Base-by-base conservation (phyloP, 2,329 filamentous ascomycete genomes). In the Hirsutella thompsonii region DNA sequence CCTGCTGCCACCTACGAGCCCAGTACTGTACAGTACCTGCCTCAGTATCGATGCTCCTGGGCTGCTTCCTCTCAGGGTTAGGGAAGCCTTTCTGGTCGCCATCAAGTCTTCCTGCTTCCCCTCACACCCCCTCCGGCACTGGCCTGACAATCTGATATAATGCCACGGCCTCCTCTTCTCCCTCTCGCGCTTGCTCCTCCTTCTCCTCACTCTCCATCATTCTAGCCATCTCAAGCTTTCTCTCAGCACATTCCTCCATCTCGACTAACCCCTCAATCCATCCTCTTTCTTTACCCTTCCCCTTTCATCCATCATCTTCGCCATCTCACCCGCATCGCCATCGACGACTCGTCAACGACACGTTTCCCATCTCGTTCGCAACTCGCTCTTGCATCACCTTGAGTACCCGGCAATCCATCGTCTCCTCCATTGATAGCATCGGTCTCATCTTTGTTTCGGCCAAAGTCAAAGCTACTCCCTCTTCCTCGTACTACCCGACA, bases 131-230 rank as follows among this genome's bases (percentile, higher is more conserved):
- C 45, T 44, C 49, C 44, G 39, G 44, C 42, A 44, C 44, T 49
- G 44, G 47, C 47, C 48, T 49, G 48, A 50, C 48, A 40, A 36
- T 42, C 38, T 47, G 45, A 45, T 51, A 49, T 47, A 49, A 46
- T 42, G 48, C 33, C 43, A 44, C 44, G 40, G 41, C 44, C 40
- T 41, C 43, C 40, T 46, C 32, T 23, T 39, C 42, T 36, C 16
- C 9, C 30, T 11, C 30, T 16, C 16, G 13, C 8, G 3, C 3
- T 34, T 16, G 13, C 32, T 16, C 16, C 14, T 34, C n/a, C 14
- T 16, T 18, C 16, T n/a, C 29, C 29, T 11, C 29, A 32, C 29
- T 5, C 29, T 32, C 10, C 29, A 32, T n/a, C 23, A 26, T 26
- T 26, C 23, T 26, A 26, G 23, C 23, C 23, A 26, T 26, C 34